Evolutionary conservation across 805 yeast species (phyloP).

Genomic region (Millerozyma acaciae): DNA sequence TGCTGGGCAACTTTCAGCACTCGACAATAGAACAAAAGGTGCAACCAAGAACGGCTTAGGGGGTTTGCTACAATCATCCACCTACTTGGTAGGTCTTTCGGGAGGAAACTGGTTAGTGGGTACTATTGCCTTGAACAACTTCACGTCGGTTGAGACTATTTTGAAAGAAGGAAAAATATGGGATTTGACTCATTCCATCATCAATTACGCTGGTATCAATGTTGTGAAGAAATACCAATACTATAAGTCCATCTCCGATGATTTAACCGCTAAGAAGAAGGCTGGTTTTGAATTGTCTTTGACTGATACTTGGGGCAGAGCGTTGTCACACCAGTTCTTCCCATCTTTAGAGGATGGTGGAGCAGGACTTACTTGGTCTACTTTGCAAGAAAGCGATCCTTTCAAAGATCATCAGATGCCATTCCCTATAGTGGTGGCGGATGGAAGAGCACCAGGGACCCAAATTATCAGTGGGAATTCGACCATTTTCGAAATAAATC

Average conservation of each 20-base stretch:
- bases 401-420: constrained; percentile 35
- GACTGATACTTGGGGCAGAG: constrained; percentile 44
- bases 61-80: constrained; percentile 67
- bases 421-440: constrained; percentile 36
- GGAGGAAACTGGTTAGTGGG: constrained; percentile 63
- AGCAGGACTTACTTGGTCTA: constrained; percentile 28
- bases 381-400: constrained; percentile 18
- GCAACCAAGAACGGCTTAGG: constrained; percentile 60
- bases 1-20: constrained; percentile 78
- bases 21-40: constrained; percentile 65
- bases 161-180: constrained; percentile 26
- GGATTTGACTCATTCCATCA: constrained; percentile 58
- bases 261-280: constrained; percentile 27
- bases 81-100: constrained; percentile 75
- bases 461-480: constrained; percentile 30
- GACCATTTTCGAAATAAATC: constrained; percentile 36
- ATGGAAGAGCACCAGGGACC: constrained; percentile 35
- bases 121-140: constrained; percentile 57
- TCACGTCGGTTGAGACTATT: constrained; percentile 45
- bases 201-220: constrained; percentile 61
- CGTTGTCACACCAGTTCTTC: constrained; percentile 38
- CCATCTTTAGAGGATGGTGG: constrained; percentile 25
- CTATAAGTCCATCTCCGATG: constrained; percentile 26
- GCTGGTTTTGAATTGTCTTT: constrained; percentile 36
- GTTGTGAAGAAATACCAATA: constrained; percentile 61